Evolutionary conservation across 2,329 filamentous ascomycete species (phyloP).

Genomic region (Graphiopsis chlorocephala): DNA sequence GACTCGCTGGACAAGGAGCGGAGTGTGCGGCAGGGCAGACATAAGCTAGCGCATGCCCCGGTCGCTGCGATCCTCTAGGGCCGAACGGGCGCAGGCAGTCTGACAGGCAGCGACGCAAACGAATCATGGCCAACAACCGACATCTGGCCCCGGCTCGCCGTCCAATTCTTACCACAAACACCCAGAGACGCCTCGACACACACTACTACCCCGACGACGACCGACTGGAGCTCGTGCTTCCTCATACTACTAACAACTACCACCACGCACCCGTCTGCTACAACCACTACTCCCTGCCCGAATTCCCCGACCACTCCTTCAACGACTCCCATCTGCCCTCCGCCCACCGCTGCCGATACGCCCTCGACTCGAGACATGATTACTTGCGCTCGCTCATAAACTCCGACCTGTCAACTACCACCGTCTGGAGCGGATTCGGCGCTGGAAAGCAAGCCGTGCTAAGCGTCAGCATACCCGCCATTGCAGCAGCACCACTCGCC

Average conservation of each 20-base stretch:
- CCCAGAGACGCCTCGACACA: slow-evolving; percentile 2
- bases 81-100: neutral
- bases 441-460: slow-evolving; percentile 17
- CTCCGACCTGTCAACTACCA: slow-evolving; percentile 9
- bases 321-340: slow-evolving; percentile 12
- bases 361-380: slow-evolving; percentile 20
- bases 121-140: slow-evolving; percentile 5
- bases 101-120: neutral
- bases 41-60: slow-evolving; percentile 13
- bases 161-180: slow-evolving; percentile 12
- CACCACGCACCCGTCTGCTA: neutral
- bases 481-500: slow-evolving; percentile 11
- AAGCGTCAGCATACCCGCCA: slow-evolving; percentile 20
- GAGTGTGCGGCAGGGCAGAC: slow-evolving; percentile 6
- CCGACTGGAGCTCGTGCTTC: neutral
- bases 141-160: slow-evolving; percentile 12
- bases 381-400: slow-evolving; percentile 23
- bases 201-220: neutral
- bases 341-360: slow-evolving; percentile 13
- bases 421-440: slow-evolving; percentile 16
- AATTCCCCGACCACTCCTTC: slow-evolving; percentile 1
- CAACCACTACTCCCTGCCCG: neutral
- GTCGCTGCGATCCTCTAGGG: slow-evolving; percentile 5
- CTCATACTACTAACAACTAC: neutral
- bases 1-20: neutral